Evolutionary conservation across 805 yeast genomes (phyloP).

Genomic region (Yamadazyma nakazawae): DNA sequence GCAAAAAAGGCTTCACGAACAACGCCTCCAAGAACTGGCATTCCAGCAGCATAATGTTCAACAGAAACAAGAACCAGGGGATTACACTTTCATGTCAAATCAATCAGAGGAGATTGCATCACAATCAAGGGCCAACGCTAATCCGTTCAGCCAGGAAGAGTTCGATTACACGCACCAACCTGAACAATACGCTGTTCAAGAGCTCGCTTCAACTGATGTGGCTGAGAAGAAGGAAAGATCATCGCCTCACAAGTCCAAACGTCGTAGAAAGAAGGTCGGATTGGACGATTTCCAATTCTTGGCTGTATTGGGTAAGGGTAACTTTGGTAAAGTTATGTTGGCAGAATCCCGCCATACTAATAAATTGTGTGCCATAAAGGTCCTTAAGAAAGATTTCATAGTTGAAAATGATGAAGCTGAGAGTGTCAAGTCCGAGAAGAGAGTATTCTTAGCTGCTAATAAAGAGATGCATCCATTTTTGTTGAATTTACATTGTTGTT

Average conservation of each 20-base stretch:
- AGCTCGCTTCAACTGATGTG: neutral
- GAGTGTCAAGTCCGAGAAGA: slow-evolving; percentile 89
- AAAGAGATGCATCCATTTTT: slow-evolving; percentile 90
- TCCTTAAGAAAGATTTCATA: slow-evolving; percentile 91
- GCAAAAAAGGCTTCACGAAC: neutral
- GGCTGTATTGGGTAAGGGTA: slow-evolving; percentile 97
- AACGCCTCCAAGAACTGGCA: neutral
- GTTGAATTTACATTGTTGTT: slow-evolving; percentile 86
- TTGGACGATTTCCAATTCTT: slow-evolving; percentile 91
- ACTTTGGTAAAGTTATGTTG: slow-evolving; percentile 96
- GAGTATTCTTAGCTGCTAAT: slow-evolving; percentile 83
- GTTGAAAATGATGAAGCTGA: slow-evolving; percentile 95
- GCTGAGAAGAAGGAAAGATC: slow-evolving; percentile 7
- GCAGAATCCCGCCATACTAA: slow-evolving; percentile 87
- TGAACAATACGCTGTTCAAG: slow-evolving; percentile 12
- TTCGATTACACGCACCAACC: slow-evolving; percentile 28
- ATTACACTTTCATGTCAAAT: slow-evolving; percentile 22
- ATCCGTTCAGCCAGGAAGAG: slow-evolving; percentile 15
- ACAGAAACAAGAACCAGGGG: slow-evolving; percentile 9
- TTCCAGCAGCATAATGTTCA: neutral
- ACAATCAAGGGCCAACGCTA: slow-evolving; percentile 5
- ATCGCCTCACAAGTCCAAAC: slow-evolving; percentile 26
- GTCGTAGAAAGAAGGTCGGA: slow-evolving; percentile 71
- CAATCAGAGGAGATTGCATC: slow-evolving; percentile 18
- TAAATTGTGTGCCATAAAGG: slow-evolving; percentile 90